Evolutionary conservation across 2,329 filamentous ascomycete genomes (phyloP), one percentile per base, ranked within the genome.

Genomic region (Lecanosticta acicola): DNA sequence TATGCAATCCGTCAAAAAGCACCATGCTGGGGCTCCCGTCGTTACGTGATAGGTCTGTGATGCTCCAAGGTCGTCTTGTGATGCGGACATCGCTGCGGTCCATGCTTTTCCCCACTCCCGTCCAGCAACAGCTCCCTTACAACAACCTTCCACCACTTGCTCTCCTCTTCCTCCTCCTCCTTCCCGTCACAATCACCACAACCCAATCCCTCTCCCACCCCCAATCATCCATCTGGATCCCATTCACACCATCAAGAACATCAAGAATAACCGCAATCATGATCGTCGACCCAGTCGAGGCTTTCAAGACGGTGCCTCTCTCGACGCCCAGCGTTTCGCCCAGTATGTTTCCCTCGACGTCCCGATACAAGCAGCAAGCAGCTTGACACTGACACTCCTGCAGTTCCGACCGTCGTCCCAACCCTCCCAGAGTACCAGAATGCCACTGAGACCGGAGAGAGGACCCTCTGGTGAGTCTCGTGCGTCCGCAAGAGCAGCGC

Each of bases 341-440:
- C 21, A 26, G 44, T 46, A 42, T 13, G 44, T 36, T 11, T n/a
- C 32, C 24, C 32, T 32, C n/a, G 35, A 32, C 37, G 8, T 26
- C 32, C n/a, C n/a, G n/a, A n/a, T n/a, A n/a, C n/a, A n/a, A n/a
- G n/a, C n/a, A n/a, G n/a, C n/a, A n/a, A n/a, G n/a, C n/a, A n/a
- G n/a, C n/a, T n/a, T n/a, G n/a, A n/a, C n/a, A n/a, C n/a, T n/a
- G n/a, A n/a, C n/a, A 58, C 64, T 19, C 59, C n/a, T n/a, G n/a
- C 48, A 62, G 60, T 74, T 18, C 72, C 72, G 18, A 66, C 70
- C 20, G 65, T 74, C 36, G 36, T 70, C 33, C 70, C 71, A 43
- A 64, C 65, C 48, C 53, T 63, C n/a, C 60, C 66, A 32, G 66
- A 68, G 48, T 65, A 67, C 57, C 65, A 75, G 60, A 55, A 63